Conservation (phyloP, 2,329 filamentous ascomycete species). For the Ceratocystiopsis brevicomis region DNA sequence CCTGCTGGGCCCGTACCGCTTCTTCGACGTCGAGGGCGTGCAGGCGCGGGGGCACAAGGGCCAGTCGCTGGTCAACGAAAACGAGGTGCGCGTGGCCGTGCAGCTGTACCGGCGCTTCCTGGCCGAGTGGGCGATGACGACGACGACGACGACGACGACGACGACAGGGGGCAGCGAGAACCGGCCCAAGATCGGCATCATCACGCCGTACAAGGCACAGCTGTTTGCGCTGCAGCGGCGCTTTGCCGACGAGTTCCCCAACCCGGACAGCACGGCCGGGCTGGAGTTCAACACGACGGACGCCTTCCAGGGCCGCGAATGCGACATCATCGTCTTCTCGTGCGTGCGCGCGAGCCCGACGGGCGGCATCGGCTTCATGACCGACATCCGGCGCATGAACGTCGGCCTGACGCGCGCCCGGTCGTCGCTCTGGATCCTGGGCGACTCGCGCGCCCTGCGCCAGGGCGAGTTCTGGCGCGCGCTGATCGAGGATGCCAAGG, state of each 20-base stretch:
- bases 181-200: conserved; percentile 77
- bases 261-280: conserved; percentile 51
- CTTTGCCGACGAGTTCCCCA: conserved; percentile 49
- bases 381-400: conserved; percentile 97
- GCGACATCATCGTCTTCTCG: conserved; percentile 96
- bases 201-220: conserved; percentile 95
- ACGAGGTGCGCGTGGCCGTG: conserved; percentile 73
- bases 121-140: conserved; percentile 12
- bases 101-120: conserved; percentile 65
- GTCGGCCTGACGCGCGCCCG: conserved; percentile 93
- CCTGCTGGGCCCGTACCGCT: conserved; percentile 79
- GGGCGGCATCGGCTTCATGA: conserved; percentile 94
- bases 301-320: conserved; percentile 91
- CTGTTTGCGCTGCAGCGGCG: conserved; percentile 58
- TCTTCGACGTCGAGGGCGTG: conserved; percentile 86
- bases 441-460: conserved; percentile 69
- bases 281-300: conserved; percentile 99
- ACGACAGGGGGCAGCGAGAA: conserved; percentile 29
- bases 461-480: conserved; percentile 84
- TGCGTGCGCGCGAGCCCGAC: conserved; percentile 87
- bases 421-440: conserved; percentile 88
- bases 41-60: conserved; percentile 67
- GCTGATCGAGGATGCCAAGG: conserved; percentile 64
- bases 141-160: conserved; percentile 34
- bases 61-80: conserved; percentile 76